Percentiles rank a stretch among this genome's conserved stretches.
Evolutionary conservation across 345 rosid species (phyloP).

Genomic region (Citrus medica): DNA sequence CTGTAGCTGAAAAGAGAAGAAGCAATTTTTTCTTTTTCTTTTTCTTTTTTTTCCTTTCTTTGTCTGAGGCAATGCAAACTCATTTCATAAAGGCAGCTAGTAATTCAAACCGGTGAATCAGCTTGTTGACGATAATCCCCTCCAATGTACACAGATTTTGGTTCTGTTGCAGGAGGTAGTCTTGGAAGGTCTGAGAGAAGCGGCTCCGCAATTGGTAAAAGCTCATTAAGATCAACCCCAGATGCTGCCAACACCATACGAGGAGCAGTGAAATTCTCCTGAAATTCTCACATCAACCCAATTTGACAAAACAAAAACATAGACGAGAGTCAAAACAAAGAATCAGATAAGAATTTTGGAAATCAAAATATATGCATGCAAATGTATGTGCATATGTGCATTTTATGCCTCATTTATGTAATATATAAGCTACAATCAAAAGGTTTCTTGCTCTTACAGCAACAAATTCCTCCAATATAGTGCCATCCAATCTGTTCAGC

Average conservation of each 20-base stretch:
- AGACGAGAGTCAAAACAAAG: slow-evolving; percentile 4
- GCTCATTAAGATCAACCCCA: slow-evolving; percentile 67
- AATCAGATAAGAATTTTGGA: neutral
- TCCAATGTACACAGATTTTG: slow-evolving; percentile 60
- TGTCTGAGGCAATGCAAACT: slow-evolving; percentile 1
- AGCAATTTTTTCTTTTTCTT: neutral
- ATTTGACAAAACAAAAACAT: slow-evolving; percentile 7
- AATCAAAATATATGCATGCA: neutral
- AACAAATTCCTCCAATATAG: slow-evolving; percentile 58
- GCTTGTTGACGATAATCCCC: slow-evolving; percentile 69
- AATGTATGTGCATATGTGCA: neutral
- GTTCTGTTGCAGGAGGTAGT: slow-evolving; percentile 31
- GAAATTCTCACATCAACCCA: slow-evolving; percentile 20
- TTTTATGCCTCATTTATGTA: neutral
- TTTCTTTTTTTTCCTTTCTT: neutral
- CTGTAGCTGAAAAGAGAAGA: neutral
- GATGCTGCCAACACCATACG: slow-evolving; percentile 76
- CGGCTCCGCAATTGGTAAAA: slow-evolving; percentile 58
- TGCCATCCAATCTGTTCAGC: slow-evolving; percentile 41
- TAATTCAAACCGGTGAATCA: slow-evolving; percentile 47
- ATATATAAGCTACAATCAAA: neutral
- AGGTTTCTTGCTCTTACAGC: slow-evolving; percentile 38
- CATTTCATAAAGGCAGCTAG: slow-evolving; percentile 4
- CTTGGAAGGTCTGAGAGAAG: slow-evolving; percentile 62
- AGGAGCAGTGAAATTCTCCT: slow-evolving; percentile 67